Base-by-base conservation (phyloP, 345 rosid genomes). In the Dipteronia dyeriana region DNA sequence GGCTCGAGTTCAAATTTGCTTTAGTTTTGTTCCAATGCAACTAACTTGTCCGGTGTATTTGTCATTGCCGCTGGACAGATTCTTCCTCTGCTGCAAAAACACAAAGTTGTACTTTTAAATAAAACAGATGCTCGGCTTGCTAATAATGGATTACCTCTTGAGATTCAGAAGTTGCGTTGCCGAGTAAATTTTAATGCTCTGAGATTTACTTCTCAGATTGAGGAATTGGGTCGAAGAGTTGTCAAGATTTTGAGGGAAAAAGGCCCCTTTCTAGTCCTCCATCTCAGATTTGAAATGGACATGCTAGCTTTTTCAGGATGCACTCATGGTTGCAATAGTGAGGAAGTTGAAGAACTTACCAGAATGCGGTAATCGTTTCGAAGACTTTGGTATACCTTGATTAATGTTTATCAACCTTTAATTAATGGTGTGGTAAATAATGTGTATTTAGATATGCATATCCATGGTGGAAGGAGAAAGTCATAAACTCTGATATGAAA, bases 271-370 rank as follows among this genome's bases (percentile, higher is more conserved):
- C 79, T 92, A 51, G 98, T 92, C 66, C 94, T 96, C 53, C 99
- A 96, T 87, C 97, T 96, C 17, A 87, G 99, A 75, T 96, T 93
- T 43, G 99, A 96, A 84, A 96, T 94, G 98, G 99, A 96, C 83
- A 96, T 96, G 99, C 73, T 96, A 79, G 94, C 99, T 2, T 96
- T 96, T 80, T 96, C 99, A 0, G 99, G 98, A 60, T 96, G 99
- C 84, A 90, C 98, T 54, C 97, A 86, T 79, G 97, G 97, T 73
- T 96, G 99, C 85, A 91, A 83, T 76, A 71, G 29, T 26, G 91
- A 88, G 63, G 99, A 96, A 80, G 91, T 84, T n/a, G 94, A 93
- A 53, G 92, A 93, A 75, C 86, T 96, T 73, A 91, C 92, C 65
- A 88, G 88, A 84, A 89, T 96, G 92, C 87, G 99, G 99, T 94